phyloP scores from a whole-genome alignment of 164 flowering plant genomes.

The Liquidambar formosana region DNA sequence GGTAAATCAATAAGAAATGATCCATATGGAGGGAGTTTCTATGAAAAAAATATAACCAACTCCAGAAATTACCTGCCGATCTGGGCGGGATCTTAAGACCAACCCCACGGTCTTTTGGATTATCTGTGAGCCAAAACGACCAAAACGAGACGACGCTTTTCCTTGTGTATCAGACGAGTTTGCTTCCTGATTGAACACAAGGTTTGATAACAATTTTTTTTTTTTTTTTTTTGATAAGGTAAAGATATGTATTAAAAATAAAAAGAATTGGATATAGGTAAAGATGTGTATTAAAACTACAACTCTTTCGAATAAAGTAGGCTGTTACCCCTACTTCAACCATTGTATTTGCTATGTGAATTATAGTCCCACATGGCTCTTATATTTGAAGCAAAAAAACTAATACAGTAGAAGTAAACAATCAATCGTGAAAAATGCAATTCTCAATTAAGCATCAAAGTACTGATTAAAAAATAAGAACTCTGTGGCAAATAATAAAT shows the following conservation, averaged over 20 bases:
- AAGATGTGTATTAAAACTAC: not conserved
- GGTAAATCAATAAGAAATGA: conserved; percentile 1
- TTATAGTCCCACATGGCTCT: not conserved
- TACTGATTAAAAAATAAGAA: not conserved
- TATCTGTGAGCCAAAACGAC: conserved; percentile 55
- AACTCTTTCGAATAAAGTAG: not conserved
- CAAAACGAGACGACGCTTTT: conserved; percentile 58
- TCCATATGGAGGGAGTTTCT: not conserved
- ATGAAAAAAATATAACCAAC: not conserved
- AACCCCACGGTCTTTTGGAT: conserved; percentile 72
- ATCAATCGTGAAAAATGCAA: not conserved
- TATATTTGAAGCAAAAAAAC: not conserved
- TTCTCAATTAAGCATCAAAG: conserved; percentile 3
- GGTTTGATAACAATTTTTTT: not conserved
- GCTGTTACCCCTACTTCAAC: not conserved
- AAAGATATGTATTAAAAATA: too few species aligned
- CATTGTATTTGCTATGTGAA: not conserved
- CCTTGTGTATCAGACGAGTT: conserved; percentile 29
- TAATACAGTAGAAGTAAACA: not conserved
- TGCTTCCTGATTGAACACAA: conserved; percentile 26
- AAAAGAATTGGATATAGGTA: not conserved
- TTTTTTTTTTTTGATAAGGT: too few species aligned
- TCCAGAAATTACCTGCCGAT: conserved; percentile 45
- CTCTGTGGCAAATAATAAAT: not conserved
- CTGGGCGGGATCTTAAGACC: conserved; percentile 52